Evolutionary conservation across 2,329 filamentous ascomycete species (phyloP), one percentile per base, ranked within the genome.

Genomic region (Pyricularia pennisetigena): DNA sequence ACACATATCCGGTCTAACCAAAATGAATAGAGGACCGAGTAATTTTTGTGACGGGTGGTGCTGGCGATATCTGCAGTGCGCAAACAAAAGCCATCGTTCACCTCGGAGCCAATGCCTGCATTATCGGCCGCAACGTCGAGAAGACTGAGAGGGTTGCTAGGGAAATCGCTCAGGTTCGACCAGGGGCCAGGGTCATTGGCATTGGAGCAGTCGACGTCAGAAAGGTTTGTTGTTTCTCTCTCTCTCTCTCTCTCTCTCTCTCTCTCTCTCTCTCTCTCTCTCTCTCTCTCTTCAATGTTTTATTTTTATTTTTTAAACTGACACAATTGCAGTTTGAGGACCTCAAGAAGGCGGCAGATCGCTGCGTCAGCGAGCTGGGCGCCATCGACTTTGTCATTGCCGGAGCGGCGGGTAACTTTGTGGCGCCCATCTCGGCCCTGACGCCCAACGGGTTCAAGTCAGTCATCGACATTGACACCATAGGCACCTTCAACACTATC

Each of bases 401-500:
- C 24, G 95, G 95, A 66, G 95, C 95, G 16, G 95, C 95, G 23
- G 95, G 95, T 69, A 99, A 99, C 79, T 99, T 98, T 78, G 84
- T 99, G 26, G 90, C 93, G 0, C 91, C 94, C 4, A 90, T 98
- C 70, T 86, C 90, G 59, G 90, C 90, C 70, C 86, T 98, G 66
- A 93, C 88, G 59, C 80, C 91, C 69, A 98, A 98, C 76, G 95
- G 92, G 3, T 97, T 99, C 87, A 96, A 94, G 78, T 85, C 92
- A 0, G 95, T 99, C 72, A 94, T 98, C 74, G 95, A 98, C 70
- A 99, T 99, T 75, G 95, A 98, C 76, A 90, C 97, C 2, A 79
- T 98, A 49, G 95, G 95, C 35, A 96, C 92, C 20, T 99, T 91
- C 81, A 97, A 98, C 81, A 97, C 93, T 2, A 84, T 97, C 75